Percentiles rank a stretch among this genome's conserved stretches.
Evolutionary conservation across 164 flowering plant species (phyloP).

Genomic region (Brasenia schreberi): DNA sequence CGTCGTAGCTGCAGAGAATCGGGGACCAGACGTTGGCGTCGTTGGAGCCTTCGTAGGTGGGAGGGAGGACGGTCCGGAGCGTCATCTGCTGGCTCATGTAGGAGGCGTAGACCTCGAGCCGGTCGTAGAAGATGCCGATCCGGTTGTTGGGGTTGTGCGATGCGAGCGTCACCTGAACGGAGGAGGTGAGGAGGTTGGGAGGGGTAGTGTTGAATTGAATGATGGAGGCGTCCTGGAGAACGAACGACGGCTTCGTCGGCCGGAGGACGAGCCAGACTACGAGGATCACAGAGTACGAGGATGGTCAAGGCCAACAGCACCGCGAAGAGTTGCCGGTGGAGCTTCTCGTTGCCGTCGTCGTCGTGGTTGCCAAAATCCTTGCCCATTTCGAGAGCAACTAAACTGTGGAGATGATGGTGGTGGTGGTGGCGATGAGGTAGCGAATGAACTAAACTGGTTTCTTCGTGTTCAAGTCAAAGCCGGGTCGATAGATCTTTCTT

Average conservation of each 20-base stretch:
- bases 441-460: too few species aligned
- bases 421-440: too few species aligned
- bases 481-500: too few species aligned
- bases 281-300: constrained; percentile 11
- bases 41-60: constrained; percentile 58
- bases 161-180: constrained; percentile 42
- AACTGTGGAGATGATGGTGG: too few species aligned
- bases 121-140: constrained; percentile 68
- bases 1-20: constrained; percentile 27
- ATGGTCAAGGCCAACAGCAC: constrained; percentile 7
- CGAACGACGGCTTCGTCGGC: constrained; percentile 37
- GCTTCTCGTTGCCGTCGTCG: not conserved
- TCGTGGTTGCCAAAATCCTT: constrained; percentile 9
- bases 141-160: constrained; percentile 56
- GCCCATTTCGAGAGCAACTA: not conserved
- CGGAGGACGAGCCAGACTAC: constrained; percentile 22
- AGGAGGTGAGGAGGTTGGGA: constrained; percentile 42
- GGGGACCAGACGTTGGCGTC: constrained; percentile 70
- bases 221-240: constrained; percentile 67
- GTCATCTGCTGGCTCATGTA: constrained; percentile 68
- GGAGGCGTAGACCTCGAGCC: constrained; percentile 43
- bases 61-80: constrained; percentile 28
- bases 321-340: constrained; percentile 4
- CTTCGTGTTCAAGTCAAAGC: too few species aligned
- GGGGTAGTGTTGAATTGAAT: constrained; percentile 52